phyloP scores from a whole-genome alignment of 1,139 yeast genomes.

The Suzukiozyma palmioleophila region DNA sequence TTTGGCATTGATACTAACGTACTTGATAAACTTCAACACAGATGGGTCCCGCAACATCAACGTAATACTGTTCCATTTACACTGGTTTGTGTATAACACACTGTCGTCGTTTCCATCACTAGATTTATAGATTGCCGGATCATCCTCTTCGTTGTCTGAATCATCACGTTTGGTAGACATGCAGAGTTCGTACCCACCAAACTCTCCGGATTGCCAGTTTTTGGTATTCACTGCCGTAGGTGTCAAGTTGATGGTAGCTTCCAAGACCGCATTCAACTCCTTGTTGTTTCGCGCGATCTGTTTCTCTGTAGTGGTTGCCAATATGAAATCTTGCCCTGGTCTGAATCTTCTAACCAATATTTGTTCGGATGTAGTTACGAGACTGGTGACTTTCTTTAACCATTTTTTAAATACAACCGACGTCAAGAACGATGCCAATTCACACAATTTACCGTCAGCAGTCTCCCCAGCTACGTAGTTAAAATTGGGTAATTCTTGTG shows the following conservation, averaged over 20 bases:
- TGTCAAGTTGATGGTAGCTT: conserved; percentile 73
- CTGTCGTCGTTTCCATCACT: conserved; percentile 67
- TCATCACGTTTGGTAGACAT: conserved; percentile 61
- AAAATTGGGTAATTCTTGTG: conserved; percentile 55
- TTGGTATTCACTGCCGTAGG: conserved; percentile 52
- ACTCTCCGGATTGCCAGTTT: conserved; percentile 83
- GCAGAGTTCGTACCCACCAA: conserved; percentile 91
- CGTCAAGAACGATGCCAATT: conserved; percentile 55
- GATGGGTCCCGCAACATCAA: conserved; percentile 79
- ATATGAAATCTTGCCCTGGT: conserved; percentile 90
- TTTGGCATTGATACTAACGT: conserved; percentile 81
- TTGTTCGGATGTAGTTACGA: conserved; percentile 63
- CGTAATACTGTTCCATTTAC: conserved; percentile 77
- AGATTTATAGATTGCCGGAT: conserved; percentile 53
- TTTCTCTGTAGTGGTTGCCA: conserved; percentile 73
- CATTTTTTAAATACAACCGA: conserved; percentile 67
- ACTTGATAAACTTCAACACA: conserved; percentile 86
- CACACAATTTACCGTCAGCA: conserved; percentile 35
- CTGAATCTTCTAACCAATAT: conserved; percentile 79
- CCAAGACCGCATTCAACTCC: conserved; percentile 48
- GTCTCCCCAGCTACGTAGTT: conserved; percentile 18
- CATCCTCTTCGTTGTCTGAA: conserved; percentile 46
- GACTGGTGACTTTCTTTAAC: conserved; percentile 60
- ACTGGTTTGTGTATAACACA: conserved; percentile 75
- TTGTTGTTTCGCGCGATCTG: conserved; percentile 33